Conservation (phyloP, 176 grass and related monocot genomes). For the Hsuehochloa calcarea region DNA sequence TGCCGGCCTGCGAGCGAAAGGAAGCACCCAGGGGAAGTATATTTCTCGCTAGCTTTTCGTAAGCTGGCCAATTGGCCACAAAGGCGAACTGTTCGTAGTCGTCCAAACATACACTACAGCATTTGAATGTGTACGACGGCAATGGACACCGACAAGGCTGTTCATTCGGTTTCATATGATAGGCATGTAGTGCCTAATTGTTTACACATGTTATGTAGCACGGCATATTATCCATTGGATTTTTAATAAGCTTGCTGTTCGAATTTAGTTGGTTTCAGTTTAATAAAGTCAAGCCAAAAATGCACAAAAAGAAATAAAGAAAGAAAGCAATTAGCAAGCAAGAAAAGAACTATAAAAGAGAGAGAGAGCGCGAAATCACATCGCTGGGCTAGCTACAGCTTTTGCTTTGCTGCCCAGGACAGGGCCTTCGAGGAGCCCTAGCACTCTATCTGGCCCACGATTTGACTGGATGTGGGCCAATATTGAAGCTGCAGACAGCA, state of each 20-base stretch:
- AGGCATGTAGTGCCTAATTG: background rate
- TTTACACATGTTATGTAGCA: background rate
- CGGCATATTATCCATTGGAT: background rate
- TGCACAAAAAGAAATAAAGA: too few species aligned
- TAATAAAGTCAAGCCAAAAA: background rate
- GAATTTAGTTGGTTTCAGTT: background rate
- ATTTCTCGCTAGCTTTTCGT: too few species aligned
- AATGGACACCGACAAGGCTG: background rate
- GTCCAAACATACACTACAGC: too few species aligned
- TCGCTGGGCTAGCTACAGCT: too few species aligned
- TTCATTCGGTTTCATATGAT: background rate
- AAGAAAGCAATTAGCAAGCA: too few species aligned
- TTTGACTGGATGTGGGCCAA: background rate
- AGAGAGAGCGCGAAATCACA: accelerated
- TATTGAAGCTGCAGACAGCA: background rate
- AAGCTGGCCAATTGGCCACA: too few species aligned
- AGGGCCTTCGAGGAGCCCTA: background rate
- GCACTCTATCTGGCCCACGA: background rate
- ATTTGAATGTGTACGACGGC: too few species aligned
- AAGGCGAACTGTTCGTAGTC: too few species aligned
- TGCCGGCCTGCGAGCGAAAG: too few species aligned
- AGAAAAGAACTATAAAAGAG: too few species aligned
- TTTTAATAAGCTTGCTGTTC: background rate
- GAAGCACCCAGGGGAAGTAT: too few species aligned
- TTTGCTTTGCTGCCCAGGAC: background rate